A percentile compares a stretch with the other conserved stretches of the same genome.
These are phyloP conservation scores for Geranium brycei DNA, from an alignment of 345 rosid genomes.

Conservation along the genomic window DNA sequence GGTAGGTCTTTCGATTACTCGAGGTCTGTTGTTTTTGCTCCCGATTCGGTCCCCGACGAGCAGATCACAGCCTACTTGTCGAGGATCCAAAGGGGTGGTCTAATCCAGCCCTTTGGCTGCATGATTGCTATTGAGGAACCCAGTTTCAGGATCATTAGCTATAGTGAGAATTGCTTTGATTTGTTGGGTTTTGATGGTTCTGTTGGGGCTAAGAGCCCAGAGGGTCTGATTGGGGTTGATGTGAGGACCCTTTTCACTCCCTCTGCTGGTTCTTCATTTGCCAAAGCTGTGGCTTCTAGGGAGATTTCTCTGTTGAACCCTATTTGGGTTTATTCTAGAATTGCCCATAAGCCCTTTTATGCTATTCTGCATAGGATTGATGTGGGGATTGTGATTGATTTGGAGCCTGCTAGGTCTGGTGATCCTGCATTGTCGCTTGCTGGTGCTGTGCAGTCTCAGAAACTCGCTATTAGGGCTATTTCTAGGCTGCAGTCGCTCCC, in stretches of 20 bases:
- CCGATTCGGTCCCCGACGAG: conserved; percentile 40
- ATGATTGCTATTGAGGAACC: conserved; percentile 60
- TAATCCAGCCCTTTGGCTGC: conserved; percentile 70
- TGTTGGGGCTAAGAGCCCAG: conserved; percentile 3
- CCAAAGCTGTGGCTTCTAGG: conserved; percentile 49
- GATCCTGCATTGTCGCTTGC: conserved; percentile 60
- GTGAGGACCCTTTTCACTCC: conserved; percentile 52
- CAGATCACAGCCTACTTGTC: conserved; percentile 50
- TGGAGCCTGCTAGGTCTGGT: conserved; percentile 58
- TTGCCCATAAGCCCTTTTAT: conserved; percentile 46
- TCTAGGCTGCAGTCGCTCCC: conserved; percentile 78
- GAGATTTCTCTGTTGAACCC: conserved; percentile 69
- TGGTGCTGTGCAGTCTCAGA: conserved; percentile 78
- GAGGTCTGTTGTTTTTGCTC: conserved; percentile 39
- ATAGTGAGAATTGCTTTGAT: conserved; percentile 58
- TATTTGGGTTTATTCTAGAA: conserved; percentile 48
- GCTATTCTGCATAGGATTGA: conserved; percentile 75
- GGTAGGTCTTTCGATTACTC: conserved; percentile 69
- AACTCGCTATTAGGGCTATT: conserved; percentile 65
- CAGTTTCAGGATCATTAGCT: conserved; percentile 39
- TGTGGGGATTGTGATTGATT: conserved; percentile 65
- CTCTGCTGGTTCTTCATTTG: conserved; percentile 42
- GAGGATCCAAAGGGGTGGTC: conserved; percentile 73
- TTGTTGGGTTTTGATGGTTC: conserved; percentile 24
- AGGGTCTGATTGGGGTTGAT: conserved; percentile 57